A percentile compares a stretch with the other conserved stretches of the same genome.
These are phyloP conservation scores for Boletus tylopilopsis DNA, from an alignment of 768 basidiomycete species.

Conservation along the genomic window DNA sequence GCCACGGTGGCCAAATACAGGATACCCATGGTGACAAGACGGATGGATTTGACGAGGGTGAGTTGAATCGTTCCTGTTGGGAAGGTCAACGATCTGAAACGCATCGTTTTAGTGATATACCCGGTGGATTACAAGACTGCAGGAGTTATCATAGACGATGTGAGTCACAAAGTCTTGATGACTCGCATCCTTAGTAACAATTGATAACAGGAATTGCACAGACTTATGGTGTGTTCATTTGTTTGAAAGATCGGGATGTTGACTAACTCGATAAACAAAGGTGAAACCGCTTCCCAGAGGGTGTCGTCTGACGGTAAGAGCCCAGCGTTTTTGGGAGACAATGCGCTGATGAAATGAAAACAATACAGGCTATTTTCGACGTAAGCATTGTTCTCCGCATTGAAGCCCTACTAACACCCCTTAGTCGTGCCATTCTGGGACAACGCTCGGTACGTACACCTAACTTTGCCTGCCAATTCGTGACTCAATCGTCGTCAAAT, in stretches of 20 bases:
- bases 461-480: neutral
- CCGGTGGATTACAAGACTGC: conserved; percentile 78
- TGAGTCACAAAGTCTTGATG: conserved; percentile 31
- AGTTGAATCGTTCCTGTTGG: neutral
- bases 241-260: neutral
- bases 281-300: conserved; percentile 57
- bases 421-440: conserved; percentile 48
- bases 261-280: conserved; percentile 18
- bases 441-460: conserved; percentile 38
- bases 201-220: conserved; percentile 36
- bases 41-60: conserved; percentile 79
- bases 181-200: neutral
- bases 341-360: neutral
- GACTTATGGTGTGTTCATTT: neutral
- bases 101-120: conserved; percentile 62
- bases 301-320: conserved; percentile 56
- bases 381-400: conserved; percentile 30
- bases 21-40: conserved; percentile 77
- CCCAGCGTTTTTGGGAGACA: neutral
- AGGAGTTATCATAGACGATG: conserved; percentile 80
- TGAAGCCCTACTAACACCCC: neutral
- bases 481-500: neutral
- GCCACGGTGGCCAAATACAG: conserved; percentile 89
- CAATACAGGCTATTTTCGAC: conserved; percentile 42
- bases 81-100: neutral